These are phyloP conservation scores for Knoxdaviesia proteae DNA, from an alignment of 2,329 filamentous ascomycete species.

Conservation along the genomic window DNA sequence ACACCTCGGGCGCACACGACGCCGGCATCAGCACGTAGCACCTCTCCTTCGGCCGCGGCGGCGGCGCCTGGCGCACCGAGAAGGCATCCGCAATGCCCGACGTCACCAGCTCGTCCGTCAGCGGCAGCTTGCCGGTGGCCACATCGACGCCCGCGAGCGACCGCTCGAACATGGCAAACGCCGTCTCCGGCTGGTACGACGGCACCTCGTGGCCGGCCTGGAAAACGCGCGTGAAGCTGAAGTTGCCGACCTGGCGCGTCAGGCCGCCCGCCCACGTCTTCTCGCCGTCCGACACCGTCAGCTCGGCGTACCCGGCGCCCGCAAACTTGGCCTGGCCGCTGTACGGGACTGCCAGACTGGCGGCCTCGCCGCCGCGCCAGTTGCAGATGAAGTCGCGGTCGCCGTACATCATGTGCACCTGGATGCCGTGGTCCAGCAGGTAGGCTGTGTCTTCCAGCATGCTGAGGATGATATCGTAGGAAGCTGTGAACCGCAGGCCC, in stretches of 20 bases:
- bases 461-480: slow-evolving; percentile 32
- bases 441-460: slow-evolving; percentile 6
- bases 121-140: slow-evolving; percentile 29
- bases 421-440: slow-evolving; percentile 40
- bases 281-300: slow-evolving; percentile 40
- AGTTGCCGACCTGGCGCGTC: slow-evolving; percentile 58
- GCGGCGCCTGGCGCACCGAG: not conserved
- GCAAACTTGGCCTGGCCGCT: slow-evolving; percentile 24
- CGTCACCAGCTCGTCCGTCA: slow-evolving; percentile 20
- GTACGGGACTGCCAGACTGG: slow-evolving; percentile 40
- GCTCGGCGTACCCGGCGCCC: slow-evolving; percentile 48
- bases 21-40: slow-evolving; percentile 30
- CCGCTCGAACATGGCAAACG: slow-evolving; percentile 38
- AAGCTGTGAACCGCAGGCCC: slow-evolving; percentile 38
- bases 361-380: slow-evolving; percentile 54
- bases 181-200: slow-evolving; percentile 38
- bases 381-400: slow-evolving; percentile 44
- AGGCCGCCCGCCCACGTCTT: slow-evolving; percentile 41
- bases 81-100: not conserved
- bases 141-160: slow-evolving; percentile 34
- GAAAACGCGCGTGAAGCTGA: slow-evolving; percentile 46
- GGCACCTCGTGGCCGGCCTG: slow-evolving; percentile 44
- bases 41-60: slow-evolving; percentile 19
- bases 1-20: too few species aligned
- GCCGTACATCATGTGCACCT: slow-evolving; percentile 51